phyloP scores from a whole-genome alignment of 495 filamentous ascomycete genomes.

The Clavariopsis aquatica region DNA sequence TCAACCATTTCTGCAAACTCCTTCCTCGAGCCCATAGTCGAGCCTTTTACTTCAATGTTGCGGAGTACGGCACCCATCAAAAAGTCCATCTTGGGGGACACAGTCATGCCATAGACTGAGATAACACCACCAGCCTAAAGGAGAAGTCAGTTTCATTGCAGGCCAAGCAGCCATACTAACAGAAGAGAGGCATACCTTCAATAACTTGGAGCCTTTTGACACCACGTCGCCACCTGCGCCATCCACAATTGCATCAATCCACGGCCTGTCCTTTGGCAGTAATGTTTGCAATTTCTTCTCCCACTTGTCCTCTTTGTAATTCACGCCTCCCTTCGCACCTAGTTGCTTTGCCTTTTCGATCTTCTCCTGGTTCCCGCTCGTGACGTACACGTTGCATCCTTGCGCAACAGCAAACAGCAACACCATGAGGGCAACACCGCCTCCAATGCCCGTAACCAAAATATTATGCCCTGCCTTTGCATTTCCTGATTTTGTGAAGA shows the following conservation, averaged over 20 bases:
- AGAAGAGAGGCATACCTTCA: constrained; percentile 38
- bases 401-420: constrained; percentile 43
- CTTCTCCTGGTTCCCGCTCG: constrained; percentile 47
- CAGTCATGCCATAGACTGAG: constrained; percentile 48
- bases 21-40: constrained; percentile 51
- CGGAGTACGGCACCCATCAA: constrained; percentile 47
- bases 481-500: constrained; percentile 60
- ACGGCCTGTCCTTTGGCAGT: constrained; percentile 42
- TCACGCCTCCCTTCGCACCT: constrained; percentile 46
- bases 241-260: constrained; percentile 48
- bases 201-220: constrained; percentile 40
- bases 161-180: no score
- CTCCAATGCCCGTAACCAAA: constrained; percentile 49
- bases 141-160: neutral
- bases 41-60: constrained; percentile 48
- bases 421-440: constrained; percentile 49
- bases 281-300: constrained; percentile 46
- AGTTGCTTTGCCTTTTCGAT: constrained; percentile 45
- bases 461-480: constrained; percentile 46
- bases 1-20: constrained; percentile 50
- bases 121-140: constrained; percentile 46
- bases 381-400: constrained; percentile 47
- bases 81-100: constrained; percentile 45
- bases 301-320: constrained; percentile 48
- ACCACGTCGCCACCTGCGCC: constrained; percentile 49